A percentile compares a stretch with the other conserved stretches of the same genome.
These are phyloP conservation scores for Leccinum griseonigrum DNA, from an alignment of 1,284 basidiomycete species.

Conservation along the genomic window DNA sequence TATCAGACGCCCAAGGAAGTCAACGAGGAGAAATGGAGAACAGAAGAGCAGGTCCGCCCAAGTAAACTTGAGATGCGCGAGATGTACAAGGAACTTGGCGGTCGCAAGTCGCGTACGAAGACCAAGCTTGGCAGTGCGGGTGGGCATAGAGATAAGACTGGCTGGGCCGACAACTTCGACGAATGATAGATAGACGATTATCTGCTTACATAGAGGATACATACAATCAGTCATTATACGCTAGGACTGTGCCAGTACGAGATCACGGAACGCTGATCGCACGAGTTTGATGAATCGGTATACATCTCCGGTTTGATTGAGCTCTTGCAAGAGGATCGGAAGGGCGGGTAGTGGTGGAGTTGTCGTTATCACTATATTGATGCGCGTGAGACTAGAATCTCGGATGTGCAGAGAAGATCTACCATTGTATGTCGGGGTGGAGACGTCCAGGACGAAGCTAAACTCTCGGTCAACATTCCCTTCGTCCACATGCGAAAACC, in stretches of 20 bases:
- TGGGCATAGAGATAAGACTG: slow-evolving; percentile 63
- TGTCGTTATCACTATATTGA: slow-evolving; percentile 57
- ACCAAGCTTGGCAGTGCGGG: slow-evolving; percentile 59
- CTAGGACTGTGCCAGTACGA: slow-evolving; percentile 13
- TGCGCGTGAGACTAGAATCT: neutral
- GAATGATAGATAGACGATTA: slow-evolving; percentile 16
- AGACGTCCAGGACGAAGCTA: slow-evolving; percentile 74
- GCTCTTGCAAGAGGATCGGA: slow-evolving; percentile 58
- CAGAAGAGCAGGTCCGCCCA: slow-evolving; percentile 55
- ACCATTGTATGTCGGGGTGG: slow-evolving; percentile 65
- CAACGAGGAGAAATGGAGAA: slow-evolving; percentile 71
- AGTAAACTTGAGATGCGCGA: slow-evolving; percentile 82
- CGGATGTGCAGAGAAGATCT: slow-evolving; percentile 14
- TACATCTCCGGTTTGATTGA: slow-evolving; percentile 63
- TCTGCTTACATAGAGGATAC: slow-evolving; percentile 1
- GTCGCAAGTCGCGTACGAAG: slow-evolving; percentile 74
- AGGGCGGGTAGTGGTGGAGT: slow-evolving; percentile 63
- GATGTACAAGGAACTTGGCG: slow-evolving; percentile 86
- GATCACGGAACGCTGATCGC: slow-evolving; percentile 41
- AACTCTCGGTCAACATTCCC: slow-evolving; percentile 61
- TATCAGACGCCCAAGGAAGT: slow-evolving; percentile 76
- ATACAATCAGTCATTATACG: neutral
- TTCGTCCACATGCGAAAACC: slow-evolving; percentile 68
- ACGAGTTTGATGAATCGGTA: slow-evolving; percentile 61
- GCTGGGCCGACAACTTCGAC: slow-evolving; percentile 51